Base-by-base conservation (phyloP, 768 basidiomycete genomes). In the Amanita pseudoporphyria region DNA sequence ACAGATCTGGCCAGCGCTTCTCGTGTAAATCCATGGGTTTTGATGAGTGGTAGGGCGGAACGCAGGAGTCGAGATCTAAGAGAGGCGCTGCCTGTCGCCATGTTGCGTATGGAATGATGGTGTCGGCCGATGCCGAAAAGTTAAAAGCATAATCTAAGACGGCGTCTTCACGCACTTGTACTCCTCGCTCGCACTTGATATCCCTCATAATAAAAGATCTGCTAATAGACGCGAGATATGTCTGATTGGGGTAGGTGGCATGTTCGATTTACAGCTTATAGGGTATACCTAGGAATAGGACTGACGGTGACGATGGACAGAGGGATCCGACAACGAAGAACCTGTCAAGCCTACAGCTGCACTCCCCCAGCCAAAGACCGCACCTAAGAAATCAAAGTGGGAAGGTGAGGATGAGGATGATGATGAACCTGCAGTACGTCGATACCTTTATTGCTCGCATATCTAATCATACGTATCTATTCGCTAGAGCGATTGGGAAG, bases 401-500 rank as follows among this genome's bases (percentile, higher is more conserved):
- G 85, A 83, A 53, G 94, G 87, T 41, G 94, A 97, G 64, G 94
- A 96, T 60, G 87, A 87, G 59, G 91, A 94, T 0, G 82, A 82
- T 10, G 78, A 82, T n/a, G 68, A 55, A 1, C 87, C 86, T 36
- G 87, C 81, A 46, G 91, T 94, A 60, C 58, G 87, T 75, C 36
- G 19, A 21, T 6, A 5, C 39, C 43, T 10, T 16, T 37, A 13
- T 13, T 28, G 26, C 37, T 14, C 26, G 24, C n/a, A 9, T 33
- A 35, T 31, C 26, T 33, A 30, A 53, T 31, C 31, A 35, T 13
- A 14, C 9, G 2, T 52, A 26, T 32, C 14, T 22, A 21, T n/a
- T 21, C 16, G 39, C 44, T 52, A 95, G 91, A 92, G 89, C 65
- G 94, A 96, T 66, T 98, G 95, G 95, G 94, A 98, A 58, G 87